Evolutionary conservation across 148 eudicot species (phyloP).

Genomic region (Vaccinium macrocarpon): DNA sequence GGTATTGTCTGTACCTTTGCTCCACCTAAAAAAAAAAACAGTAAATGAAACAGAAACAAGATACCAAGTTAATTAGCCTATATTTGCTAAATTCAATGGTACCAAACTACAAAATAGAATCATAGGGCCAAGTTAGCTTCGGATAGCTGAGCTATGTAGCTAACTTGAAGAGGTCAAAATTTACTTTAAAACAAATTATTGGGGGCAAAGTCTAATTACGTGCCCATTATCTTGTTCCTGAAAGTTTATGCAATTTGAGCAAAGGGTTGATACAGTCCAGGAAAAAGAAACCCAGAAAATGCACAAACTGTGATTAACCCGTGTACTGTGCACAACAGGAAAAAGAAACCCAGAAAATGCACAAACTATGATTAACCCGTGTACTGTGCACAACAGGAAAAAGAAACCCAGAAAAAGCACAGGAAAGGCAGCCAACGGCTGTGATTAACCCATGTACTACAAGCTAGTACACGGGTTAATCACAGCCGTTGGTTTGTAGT

Average conservation of each 20-base stretch:
- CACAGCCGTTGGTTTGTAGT: too few relatives aligned
- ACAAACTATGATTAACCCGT: too few relatives aligned
- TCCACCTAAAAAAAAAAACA: slow-evolving; percentile 47
- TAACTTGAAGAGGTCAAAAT: not conserved
- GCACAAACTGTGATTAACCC: too few relatives aligned
- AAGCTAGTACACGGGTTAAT: too few relatives aligned
- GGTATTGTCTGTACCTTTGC: slow-evolving; percentile 81
- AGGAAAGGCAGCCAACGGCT: too few relatives aligned
- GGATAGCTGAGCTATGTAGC: not conserved
- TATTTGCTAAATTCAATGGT: not conserved
- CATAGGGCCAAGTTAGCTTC: not conserved
- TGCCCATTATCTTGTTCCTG: not conserved
- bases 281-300: too few relatives aligned
- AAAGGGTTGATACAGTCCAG: too few relatives aligned
- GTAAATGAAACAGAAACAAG: not conserved
- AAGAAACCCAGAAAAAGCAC: too few relatives aligned
- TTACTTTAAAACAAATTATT: not conserved
- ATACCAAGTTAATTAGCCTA: not conserved
- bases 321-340: too few relatives aligned
- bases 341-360: too few relatives aligned
- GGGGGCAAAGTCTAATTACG: not conserved
- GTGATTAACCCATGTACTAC: too few relatives aligned
- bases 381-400: too few relatives aligned
- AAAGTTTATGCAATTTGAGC: not conserved
- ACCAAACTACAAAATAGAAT: not conserved